A percentile compares a stretch with the other conserved stretches of the same genome.
These are phyloP conservation scores for Wallacemonas sp. DNA, from an alignment of 208 protist genomes.

Conservation along the genomic window DNA sequence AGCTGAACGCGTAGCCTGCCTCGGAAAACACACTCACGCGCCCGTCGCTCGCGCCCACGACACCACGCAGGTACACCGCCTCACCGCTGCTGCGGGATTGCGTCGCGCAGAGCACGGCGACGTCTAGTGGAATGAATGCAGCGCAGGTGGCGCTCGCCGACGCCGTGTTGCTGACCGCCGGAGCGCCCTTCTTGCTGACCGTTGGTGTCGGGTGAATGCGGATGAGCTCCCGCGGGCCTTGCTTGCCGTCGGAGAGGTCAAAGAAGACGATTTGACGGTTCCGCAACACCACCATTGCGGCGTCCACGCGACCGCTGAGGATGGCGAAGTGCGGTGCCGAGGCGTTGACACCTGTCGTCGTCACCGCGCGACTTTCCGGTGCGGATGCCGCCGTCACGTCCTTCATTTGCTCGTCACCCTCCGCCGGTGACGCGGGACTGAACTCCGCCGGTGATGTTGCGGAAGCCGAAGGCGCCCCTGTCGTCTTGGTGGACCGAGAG, in stretches of 20 bases:
- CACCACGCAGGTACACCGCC: slow-evolving; percentile 50
- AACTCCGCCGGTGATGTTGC: background rate
- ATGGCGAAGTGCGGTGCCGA: slow-evolving; percentile 32
- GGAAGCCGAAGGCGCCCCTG: background rate
- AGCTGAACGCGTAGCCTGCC: slow-evolving; percentile 61
- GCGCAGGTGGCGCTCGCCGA: slow-evolving; percentile 37
- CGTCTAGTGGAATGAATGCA: slow-evolving; percentile 52
- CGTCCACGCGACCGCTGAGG: slow-evolving; percentile 37
- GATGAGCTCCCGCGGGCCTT: slow-evolving; percentile 39
- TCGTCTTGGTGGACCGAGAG: background rate
- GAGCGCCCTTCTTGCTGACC: slow-evolving; percentile 13
- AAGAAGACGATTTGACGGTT: slow-evolving; percentile 53
- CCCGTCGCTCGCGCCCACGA: slow-evolving; percentile 71
- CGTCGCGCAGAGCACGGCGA: slow-evolving; percentile 46
- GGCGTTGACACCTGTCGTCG: background rate
- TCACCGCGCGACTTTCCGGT: background rate
- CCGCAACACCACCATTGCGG: slow-evolving; percentile 47
- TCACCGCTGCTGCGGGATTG: background rate
- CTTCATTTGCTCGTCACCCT: background rate
- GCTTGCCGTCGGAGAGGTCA: slow-evolving; percentile 21
- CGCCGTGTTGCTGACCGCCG: background rate
- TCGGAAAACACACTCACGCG: slow-evolving; percentile 80
- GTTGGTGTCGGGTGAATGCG: slow-evolving; percentile 36
- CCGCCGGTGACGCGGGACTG: background rate
- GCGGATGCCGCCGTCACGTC: background rate